A percentile compares a stretch with the other conserved stretches of the same genome.
These are phyloP conservation scores for Xylariaceae sp. DNA, from an alignment of 2,329 filamentous ascomycete species.

Conservation along the genomic window DNA sequence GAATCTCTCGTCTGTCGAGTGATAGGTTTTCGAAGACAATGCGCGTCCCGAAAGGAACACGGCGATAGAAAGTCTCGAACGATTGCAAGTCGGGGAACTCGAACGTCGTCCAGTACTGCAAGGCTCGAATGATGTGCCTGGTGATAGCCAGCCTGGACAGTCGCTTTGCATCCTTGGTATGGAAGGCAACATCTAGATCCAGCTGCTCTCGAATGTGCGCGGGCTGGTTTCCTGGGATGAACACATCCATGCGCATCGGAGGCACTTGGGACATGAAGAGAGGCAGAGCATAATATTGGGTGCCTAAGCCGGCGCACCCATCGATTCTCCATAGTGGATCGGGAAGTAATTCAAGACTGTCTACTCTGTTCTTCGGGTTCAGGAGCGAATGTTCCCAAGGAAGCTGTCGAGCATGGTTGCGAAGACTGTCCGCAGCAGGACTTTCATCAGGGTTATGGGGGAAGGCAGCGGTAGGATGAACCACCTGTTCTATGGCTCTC, in stretches of 20 bases:
- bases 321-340: conserved; percentile 54
- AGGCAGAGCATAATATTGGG: conserved; percentile 53
- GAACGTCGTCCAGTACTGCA: conserved; percentile 46
- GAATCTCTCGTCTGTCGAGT: conserved; percentile 40
- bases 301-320: conserved; percentile 52
- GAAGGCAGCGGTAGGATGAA: conserved; percentile 56
- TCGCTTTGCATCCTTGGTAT: conserved; percentile 46
- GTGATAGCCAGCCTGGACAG: conserved; percentile 48
- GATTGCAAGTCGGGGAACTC: conserved; percentile 26
- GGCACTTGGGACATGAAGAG: conserved; percentile 42
- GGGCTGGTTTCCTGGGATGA: conserved; percentile 48
- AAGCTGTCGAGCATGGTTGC: conserved; percentile 4
- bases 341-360: conserved; percentile 44
- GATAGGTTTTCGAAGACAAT: conserved; percentile 51
- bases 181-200: conserved; percentile 48
- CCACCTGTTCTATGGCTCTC: conserved; percentile 48
- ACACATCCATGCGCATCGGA: conserved; percentile 55
- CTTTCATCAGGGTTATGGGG: conserved; percentile 9
- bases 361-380: conserved; percentile 58
- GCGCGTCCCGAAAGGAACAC: conserved; percentile 52
- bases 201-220: conserved; percentile 40
- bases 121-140: conserved; percentile 48
- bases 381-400: conserved; percentile 46
- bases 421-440: conserved; percentile 3
- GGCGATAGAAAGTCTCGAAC: conserved; percentile 35